phyloP scores from a whole-genome alignment of 106 monocot species.

The Phalaenopsis equestris region DNA sequence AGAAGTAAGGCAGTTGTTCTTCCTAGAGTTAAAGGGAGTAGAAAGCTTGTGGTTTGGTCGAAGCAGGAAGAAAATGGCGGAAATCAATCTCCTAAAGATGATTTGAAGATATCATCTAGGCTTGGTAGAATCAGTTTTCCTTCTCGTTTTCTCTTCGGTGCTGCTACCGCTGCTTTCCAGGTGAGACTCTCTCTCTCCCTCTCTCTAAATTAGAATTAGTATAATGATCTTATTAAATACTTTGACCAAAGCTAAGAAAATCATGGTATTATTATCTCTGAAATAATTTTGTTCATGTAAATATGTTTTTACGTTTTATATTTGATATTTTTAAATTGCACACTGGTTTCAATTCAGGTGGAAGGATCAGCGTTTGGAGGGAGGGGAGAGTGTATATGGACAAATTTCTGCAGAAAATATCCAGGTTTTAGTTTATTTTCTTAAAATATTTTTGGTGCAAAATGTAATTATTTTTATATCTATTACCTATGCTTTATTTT shows the following conservation, averaged over 20 bases:
- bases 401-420: neutral
- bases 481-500: too few species aligned
- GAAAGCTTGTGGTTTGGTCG: neutral
- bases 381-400: constrained; percentile 5
- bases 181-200: neutral
- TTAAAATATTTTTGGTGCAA: too few species aligned
- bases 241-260: too few species aligned
- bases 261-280: too few species aligned
- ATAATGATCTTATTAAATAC: too few species aligned
- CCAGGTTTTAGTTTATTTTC: neutral
- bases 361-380: constrained; percentile 6
- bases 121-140: constrained; percentile 1
- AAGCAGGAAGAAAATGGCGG: neutral
- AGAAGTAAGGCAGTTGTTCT: neutral
- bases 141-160: too few species aligned
- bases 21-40: neutral
- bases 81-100: neutral
- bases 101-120: neutral
- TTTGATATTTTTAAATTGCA: neutral
- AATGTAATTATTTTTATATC: too few species aligned
- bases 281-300: too few species aligned
- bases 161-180: constrained; percentile 6
- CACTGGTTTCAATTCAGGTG: neutral
- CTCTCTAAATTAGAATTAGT: too few species aligned
- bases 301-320: too few species aligned